Percentiles rank a stretch among this genome's conserved stretches.
Evolutionary conservation across 352 stramenopile genomes (phyloP).

Genomic region (Phytopythium chamaehyphon): DNA sequence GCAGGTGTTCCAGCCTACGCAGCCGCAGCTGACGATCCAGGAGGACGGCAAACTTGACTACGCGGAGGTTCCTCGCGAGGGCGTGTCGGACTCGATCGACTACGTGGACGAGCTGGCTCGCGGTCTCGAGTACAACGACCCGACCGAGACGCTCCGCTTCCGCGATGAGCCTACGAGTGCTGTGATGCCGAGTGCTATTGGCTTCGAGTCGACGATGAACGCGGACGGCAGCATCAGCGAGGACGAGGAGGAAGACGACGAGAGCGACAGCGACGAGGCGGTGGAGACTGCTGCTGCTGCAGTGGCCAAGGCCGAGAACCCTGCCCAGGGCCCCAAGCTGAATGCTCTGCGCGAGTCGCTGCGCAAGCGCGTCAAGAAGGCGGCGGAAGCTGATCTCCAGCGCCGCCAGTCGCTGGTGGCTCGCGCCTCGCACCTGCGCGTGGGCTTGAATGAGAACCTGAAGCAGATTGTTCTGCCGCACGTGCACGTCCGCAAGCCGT

Average conservation of each 20-base stretch:
- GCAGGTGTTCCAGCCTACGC: conserved; percentile 43
- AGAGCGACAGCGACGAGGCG: conserved; percentile 14
- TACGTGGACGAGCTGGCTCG: conserved; percentile 69
- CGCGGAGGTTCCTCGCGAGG: conserved; percentile 42
- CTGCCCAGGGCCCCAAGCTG: conserved; percentile 49
- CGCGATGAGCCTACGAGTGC: conserved; percentile 17
- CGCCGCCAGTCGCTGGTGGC: conserved; percentile 32
- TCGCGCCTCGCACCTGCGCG: conserved; percentile 43
- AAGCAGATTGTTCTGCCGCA: conserved; percentile 68
- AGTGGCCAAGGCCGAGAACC: conserved; percentile 15
- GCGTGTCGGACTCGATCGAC: conserved; percentile 46
- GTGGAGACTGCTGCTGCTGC: conserved; percentile 3
- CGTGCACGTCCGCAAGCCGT: conserved; percentile 74
- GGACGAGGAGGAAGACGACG: conserved; percentile 42
- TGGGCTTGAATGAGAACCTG: conserved; percentile 53
- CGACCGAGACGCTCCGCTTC: conserved; percentile 19
- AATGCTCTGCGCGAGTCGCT: conserved; percentile 53
- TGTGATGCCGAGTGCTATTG: conserved; percentile 39
- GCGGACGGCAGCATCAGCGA: conserved; percentile 38
- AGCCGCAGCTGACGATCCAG: conserved; percentile 51
- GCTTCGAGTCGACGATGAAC: conserved; percentile 55
- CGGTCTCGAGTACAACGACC: conserved; percentile 48
- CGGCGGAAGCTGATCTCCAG: conserved; percentile 6
- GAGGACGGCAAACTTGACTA: conserved; percentile 53
- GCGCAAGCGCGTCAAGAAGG: conserved; percentile 34